Evolutionary conservation across 345 rosid genomes (phyloP), one percentile per base, ranked within the genome.

Genomic region (Limnanthes douglasii): DNA sequence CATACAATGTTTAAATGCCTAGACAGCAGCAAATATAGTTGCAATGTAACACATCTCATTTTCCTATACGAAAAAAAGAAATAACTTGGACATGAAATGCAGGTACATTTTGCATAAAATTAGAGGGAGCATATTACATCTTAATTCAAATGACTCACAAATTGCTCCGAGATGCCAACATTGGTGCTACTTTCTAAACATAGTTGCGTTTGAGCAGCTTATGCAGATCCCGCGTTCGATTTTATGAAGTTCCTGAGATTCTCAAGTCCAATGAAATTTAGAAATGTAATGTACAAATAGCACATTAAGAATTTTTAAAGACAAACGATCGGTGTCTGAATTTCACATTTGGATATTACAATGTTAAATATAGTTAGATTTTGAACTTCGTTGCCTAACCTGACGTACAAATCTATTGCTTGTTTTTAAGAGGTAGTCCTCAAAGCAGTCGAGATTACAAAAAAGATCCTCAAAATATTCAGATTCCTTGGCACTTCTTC

Each of bases 381-480:
- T n/a, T n/a, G n/a, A n/a, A n/a, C n/a, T n/a, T n/a, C n/a, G n/a
- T n/a, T n/a, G n/a, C 34, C 51, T 48, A 45, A 88, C 97, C 93
- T 83, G 71, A 4, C 95, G 93, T 23, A 88, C 66, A 52, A 48
- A 79, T 51, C 78, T 50, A 44, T 58, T 61, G 44, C 93, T 79
- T 41, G 93, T 88, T 62, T 93, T 76, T 51, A 75, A 31, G 23
- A 86, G 73, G 61, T 88, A 88, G 39, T 83, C 84, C 69, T 88
- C 95, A 50, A 73, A 69, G 66, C 95, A 88, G 31, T 37, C 72
- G 56, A 84, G 64, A 21, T 68, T 57, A 51, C 97, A 88, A 50
- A 88, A 88, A 26, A 88, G 81, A 68, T 88, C 97, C 69, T 88
- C 97, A 56, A 88, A 73, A 66, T 69, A 88, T 63, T 77, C 86